Percentiles rank a stretch among this genome's conserved stretches.
phyloP scores from a whole-genome alignment of 768 basidiomycete species.

The Imleria badia region DNA sequence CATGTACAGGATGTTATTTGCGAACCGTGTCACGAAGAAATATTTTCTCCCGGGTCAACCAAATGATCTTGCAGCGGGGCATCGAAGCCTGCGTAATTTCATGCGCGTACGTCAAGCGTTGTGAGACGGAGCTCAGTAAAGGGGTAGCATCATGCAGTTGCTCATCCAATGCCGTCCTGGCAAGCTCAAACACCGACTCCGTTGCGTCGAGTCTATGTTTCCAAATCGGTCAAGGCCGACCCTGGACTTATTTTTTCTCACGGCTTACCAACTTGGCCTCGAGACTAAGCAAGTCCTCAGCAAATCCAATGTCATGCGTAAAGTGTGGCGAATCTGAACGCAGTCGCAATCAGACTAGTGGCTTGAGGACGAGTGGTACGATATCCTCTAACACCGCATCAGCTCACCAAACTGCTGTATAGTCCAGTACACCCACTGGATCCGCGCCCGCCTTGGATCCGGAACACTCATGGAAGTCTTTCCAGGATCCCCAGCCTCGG shows the following conservation, averaged over 20 bases:
- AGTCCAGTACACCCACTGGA: conserved; percentile 1
- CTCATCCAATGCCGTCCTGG: background rate
- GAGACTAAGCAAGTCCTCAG: no score
- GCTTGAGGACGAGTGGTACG: background rate
- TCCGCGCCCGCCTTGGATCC: conserved; percentile 2
- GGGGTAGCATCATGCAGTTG: background rate
- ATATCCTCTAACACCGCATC: background rate
- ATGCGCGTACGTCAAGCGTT: background rate
- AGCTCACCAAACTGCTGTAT: background rate
- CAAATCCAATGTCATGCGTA: background rate
- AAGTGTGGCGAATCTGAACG: conserved; percentile 6
- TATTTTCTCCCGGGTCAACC: background rate
- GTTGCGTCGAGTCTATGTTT: background rate
- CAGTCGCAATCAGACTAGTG: conserved; percentile 2
- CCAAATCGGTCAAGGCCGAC: background rate
- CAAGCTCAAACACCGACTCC: no score
- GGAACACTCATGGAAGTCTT: background rate
- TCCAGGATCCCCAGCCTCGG: background rate
- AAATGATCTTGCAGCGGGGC: background rate
- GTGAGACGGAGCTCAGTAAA: background rate
- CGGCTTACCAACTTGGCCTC: background rate
- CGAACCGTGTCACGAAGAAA: background rate
- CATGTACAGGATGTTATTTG: background rate
- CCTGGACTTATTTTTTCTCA: background rate
- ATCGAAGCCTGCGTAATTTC: background rate